These are phyloP conservation scores for Primulina huaijiensis DNA, from an alignment of 257 asterid genomes.

Conservation along the genomic window DNA sequence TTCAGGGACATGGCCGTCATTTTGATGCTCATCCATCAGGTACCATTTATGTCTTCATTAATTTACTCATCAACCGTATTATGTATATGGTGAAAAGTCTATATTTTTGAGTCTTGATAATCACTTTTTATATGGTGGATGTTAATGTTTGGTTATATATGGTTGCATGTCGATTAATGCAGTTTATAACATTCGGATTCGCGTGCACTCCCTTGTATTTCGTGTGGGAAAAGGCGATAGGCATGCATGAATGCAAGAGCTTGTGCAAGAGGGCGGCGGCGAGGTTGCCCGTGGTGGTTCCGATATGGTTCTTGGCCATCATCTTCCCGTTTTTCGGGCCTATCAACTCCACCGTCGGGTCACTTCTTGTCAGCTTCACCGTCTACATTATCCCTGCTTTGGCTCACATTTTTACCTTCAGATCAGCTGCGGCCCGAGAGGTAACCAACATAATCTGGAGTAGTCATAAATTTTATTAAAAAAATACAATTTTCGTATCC, in stretches of 20 bases:
- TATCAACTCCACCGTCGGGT: conserved; percentile 85
- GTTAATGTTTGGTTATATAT: not conserved
- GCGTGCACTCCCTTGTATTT: conserved; percentile 93
- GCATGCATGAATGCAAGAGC: conserved; percentile 91
- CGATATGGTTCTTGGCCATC: conserved; percentile 93
- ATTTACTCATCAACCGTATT: no score
- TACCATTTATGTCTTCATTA: conserved; percentile 11
- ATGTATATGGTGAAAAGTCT: no score
- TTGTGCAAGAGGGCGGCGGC: conserved; percentile 83
- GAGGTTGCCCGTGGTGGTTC: conserved; percentile 78
- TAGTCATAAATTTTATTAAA: not conserved
- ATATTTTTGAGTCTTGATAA: no score
- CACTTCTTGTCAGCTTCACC: conserved; percentile 88
- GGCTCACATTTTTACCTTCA: conserved; percentile 80
- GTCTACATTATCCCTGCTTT: conserved; percentile 89
- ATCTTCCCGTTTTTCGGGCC: conserved; percentile 95
- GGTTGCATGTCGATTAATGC: conserved; percentile 19
- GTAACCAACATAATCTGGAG: conserved; percentile 29
- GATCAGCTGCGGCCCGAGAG: conserved; percentile 79
- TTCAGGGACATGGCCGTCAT: conserved; percentile 87
- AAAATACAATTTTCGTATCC: not conserved
- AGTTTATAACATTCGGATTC: conserved; percentile 95
- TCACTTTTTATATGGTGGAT: not conserved
- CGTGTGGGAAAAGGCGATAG: conserved; percentile 94
- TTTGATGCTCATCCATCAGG: conserved; percentile 97